These are phyloP conservation scores for Mortierella claussenii DNA, from an alignment of 192 early-diverging fungal species.

Conservation along the genomic window DNA sequence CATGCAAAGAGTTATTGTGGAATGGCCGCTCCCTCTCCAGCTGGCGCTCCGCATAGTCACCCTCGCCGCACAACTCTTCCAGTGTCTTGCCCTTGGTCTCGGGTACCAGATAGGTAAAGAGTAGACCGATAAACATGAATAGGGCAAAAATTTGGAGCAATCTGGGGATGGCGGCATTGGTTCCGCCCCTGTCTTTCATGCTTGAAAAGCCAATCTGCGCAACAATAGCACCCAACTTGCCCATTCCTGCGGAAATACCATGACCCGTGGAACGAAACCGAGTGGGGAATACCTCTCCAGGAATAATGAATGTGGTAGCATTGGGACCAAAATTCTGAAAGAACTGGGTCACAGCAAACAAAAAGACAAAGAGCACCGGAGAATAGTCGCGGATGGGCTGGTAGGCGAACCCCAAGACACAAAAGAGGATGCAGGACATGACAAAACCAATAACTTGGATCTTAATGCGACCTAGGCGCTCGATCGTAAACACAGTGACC, in stretches of 20 bases:
- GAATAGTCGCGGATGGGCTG: constrained; percentile 67
- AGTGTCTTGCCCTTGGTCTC: constrained; percentile 86
- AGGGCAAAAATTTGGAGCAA: constrained; percentile 69
- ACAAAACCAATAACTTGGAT: constrained; percentile 42
- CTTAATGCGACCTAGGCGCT: constrained; percentile 65
- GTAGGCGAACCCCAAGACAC: constrained; percentile 76
- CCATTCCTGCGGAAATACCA: constrained; percentile 70
- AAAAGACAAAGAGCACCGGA: constrained; percentile 64
- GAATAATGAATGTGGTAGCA: constrained; percentile 79
- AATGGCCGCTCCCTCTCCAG: constrained; percentile 15
- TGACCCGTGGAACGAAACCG: constrained; percentile 71
- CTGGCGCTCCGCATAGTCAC: constrained; percentile 22
- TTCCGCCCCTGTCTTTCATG: constrained; percentile 64
- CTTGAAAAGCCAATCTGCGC: constrained; percentile 66
- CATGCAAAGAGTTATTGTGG: constrained; percentile 21
- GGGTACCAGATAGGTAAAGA: constrained; percentile 73
- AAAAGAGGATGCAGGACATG: constrained; percentile 42
- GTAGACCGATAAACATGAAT: constrained; percentile 48
- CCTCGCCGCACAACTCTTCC: constrained; percentile 65
- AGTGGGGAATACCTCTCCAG: constrained; percentile 73
- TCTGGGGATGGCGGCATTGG: constrained; percentile 58
- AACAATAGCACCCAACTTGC: constrained; percentile 73
- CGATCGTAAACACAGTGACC: constrained; percentile 89
- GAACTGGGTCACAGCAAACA: constrained; percentile 74
- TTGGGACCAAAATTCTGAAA: constrained; percentile 97